phyloP scores from a whole-genome alignment of 306 rosid genomes.

The Lathyrus tuberosus region DNA sequence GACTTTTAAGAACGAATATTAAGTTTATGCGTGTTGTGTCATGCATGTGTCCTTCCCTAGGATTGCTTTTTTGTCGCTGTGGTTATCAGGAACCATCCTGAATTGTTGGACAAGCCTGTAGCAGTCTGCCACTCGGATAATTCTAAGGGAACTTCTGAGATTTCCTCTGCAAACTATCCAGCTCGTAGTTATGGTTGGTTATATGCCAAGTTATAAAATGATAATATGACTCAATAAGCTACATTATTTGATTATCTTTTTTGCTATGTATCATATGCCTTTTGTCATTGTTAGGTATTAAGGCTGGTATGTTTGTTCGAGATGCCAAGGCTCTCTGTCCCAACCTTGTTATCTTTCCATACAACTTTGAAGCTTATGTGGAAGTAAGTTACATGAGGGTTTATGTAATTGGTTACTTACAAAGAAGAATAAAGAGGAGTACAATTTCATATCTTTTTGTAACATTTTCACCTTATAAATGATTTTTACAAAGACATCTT shows the following conservation, averaged over 20 bases:
- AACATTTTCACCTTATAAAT: slow-evolving; percentile 1
- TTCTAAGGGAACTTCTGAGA: slow-evolving; percentile 91
- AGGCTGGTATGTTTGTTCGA: slow-evolving; percentile 94
- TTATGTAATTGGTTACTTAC: slow-evolving; percentile 16
- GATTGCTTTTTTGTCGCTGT: slow-evolving; percentile 96
- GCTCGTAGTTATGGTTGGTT: slow-evolving; percentile 87
- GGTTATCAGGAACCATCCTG: slow-evolving; percentile 71
- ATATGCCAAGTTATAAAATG: slow-evolving; percentile 34
- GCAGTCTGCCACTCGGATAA: slow-evolving; percentile 92
- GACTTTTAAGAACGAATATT: slow-evolving; percentile 26
- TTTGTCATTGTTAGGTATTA: slow-evolving; percentile 61
- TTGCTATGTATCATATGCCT: slow-evolving; percentile 28
- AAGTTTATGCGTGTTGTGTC: slow-evolving; percentile 4
- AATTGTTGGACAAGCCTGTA: slow-evolving; percentile 75
- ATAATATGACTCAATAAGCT: slow-evolving; percentile 20
- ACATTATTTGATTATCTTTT: slow-evolving; percentile 18
- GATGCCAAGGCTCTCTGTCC: slow-evolving; percentile 89
- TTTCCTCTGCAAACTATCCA: slow-evolving; percentile 96
- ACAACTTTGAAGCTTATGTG: slow-evolving; percentile 91
- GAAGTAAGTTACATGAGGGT: slow-evolving; percentile 56
- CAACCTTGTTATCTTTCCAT: slow-evolving; percentile 72
- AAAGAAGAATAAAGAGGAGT: slow-evolving; percentile 31
- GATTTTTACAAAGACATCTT: slow-evolving; percentile 32
- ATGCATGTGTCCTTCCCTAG: slow-evolving; percentile 53
- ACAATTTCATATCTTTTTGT: neutral